Evolutionary conservation across 2,329 filamentous ascomycete genomes (phyloP), one percentile per base, ranked within the genome.

Genomic region (Fusarium sp.): DNA sequence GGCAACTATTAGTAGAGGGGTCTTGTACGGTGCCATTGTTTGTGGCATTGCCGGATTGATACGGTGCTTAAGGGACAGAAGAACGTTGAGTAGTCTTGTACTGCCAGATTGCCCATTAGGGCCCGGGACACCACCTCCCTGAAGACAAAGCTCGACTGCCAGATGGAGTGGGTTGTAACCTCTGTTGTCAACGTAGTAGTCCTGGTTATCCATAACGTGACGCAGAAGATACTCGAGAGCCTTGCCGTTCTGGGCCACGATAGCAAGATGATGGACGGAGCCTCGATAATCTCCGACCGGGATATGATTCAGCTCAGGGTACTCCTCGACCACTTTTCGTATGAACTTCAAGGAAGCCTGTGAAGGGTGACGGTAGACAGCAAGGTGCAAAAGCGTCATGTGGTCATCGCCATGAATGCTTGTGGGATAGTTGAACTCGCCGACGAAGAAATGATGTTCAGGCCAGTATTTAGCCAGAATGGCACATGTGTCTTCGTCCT

Each of bases 221-320:
- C n/a, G 7, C 14, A 64, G 16, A 12, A 64, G 25, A 6, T 19
- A 16, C 18, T 16, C 13, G 4, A 64, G 21, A 9, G 8, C 50
- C 14, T 8, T 9, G 9, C 16, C 2, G n/a, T 49, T 64, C 14
- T 37, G 34, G 4, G 61, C 61, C 9, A 31, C 30, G 37, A 58
- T 28, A 4, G 62, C 62, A 34, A 64, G 19, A 18, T 64, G 60
- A 10, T 58, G 21, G 19, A 65, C 39, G 6, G 62, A 64, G 16
- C 18, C 30, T n/a, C n/a, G 18, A 14, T 26, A 13, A 14, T 42
- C 34, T 18, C 13, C 14, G 19, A 18, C n/a, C 3, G 49, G 34
- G n/a, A 42, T 11, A 16, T 14, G 1, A 10, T 19, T 41, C n/a
- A 52, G 26, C 18, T 9, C 7, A 11, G 49, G 49, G 19, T 37